Evolutionary conservation across 2,329 filamentous ascomycete species (phyloP).

Genomic region (Pyricularia pennisetigena): DNA sequence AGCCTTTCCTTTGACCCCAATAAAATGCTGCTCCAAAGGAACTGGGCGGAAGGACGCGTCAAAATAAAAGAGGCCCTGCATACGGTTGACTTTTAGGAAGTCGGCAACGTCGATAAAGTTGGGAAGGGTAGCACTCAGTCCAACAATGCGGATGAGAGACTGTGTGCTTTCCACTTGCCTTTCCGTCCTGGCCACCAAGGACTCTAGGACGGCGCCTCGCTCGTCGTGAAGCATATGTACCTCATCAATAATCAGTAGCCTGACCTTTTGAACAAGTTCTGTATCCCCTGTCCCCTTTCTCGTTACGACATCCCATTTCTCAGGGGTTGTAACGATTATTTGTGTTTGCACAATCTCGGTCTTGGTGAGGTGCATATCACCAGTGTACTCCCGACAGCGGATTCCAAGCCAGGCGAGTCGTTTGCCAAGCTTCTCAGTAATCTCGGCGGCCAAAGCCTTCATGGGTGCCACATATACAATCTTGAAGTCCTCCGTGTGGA

Average conservation of each 20-base stretch:
- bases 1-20: slow-evolving; percentile 88
- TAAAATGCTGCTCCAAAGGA: slow-evolving; percentile 92
- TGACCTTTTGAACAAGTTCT: slow-evolving; percentile 93
- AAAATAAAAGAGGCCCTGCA: slow-evolving; percentile 92
- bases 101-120: slow-evolving; percentile 97
- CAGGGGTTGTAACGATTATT: slow-evolving; percentile 95
- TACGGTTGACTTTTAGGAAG: slow-evolving; percentile 90
- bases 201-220: slow-evolving; percentile 90
- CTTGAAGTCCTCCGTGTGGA: slow-evolving; percentile 86
- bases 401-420: slow-evolving; percentile 90
- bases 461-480: slow-evolving; percentile 98
- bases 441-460: slow-evolving; percentile 95
- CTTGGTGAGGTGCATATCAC: slow-evolving; percentile 98
- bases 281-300: slow-evolving; percentile 96
- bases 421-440: slow-evolving; percentile 89
- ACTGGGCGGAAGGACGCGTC: slow-evolving; percentile 93
- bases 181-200: slow-evolving; percentile 87
- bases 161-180: slow-evolving; percentile 97
- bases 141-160: slow-evolving; percentile 90
- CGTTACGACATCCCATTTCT: slow-evolving; percentile 99
- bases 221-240: slow-evolving; percentile 99
- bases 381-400: slow-evolving; percentile 85
- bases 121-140: slow-evolving; percentile 87
- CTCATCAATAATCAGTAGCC: slow-evolving; percentile 93
- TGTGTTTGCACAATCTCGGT: slow-evolving; percentile 92